Evolutionary conservation across 1,284 basidiomycete genomes (phyloP).

Genomic region (Athelia psychrophila): DNA sequence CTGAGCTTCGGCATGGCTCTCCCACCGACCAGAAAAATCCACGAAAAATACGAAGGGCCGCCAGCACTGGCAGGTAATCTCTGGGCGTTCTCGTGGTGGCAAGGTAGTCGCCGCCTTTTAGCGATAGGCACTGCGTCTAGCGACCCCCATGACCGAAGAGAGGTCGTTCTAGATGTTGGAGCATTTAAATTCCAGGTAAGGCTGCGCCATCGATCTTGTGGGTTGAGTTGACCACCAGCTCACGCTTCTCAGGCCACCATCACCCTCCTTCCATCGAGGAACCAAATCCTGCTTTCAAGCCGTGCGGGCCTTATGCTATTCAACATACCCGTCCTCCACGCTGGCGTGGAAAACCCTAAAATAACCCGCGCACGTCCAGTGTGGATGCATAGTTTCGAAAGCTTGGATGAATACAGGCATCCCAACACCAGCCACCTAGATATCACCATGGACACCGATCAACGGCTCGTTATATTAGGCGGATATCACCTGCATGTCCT

Average conservation of each 20-base stretch:
- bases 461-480: not conserved
- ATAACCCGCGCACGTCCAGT: not conserved
- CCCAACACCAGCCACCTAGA: not conserved
- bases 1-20: not conserved
- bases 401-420: not conserved
- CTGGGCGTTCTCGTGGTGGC: not conserved
- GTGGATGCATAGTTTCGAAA: not conserved
- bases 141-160: not conserved
- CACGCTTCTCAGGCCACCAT: not conserved
- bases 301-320: not conserved
- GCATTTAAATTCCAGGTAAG: slow-evolving; percentile 1
- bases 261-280: not conserved
- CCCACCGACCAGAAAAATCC: not conserved
- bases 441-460: not conserved
- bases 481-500: not conserved
- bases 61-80: not conserved
- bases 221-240: not conserved
- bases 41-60: not conserved
- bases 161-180: not conserved
- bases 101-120: not conserved
- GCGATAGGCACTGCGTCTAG: not conserved
- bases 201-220: not conserved
- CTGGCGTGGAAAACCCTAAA: not conserved
- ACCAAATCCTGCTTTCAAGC: not conserved
- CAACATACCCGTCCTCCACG: not conserved